Evolutionary conservation across 139 green algal genomes (phyloP), one percentile per base, ranked within the genome.

Genomic region (Eudorina sp.): DNA sequence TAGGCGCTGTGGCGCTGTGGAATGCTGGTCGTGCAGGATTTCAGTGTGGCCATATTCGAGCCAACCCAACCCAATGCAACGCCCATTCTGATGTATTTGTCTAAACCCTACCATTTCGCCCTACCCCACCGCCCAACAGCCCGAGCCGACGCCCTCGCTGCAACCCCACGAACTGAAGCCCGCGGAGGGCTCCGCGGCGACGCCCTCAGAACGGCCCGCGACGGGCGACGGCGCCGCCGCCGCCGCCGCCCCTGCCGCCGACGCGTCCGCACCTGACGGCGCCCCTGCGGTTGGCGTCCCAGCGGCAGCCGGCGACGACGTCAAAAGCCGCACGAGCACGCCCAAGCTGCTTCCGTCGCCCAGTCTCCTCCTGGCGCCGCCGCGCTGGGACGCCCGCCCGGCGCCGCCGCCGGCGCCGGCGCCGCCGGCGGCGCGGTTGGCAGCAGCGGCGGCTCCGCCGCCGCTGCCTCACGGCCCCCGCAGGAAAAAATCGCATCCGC

Each of bases 351-450:
- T 83, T 48, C 75, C 75, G 4, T 83, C 75, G 3, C 48, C 75
- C 51, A 83, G 75, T 34, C n/a, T 83, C n/a, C 48, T 83, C 34
- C 74, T 82, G 2, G 75, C 75, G 11, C 75, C 75, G 16, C 48
- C 75, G 31, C 31, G 51, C 1, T 83, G 75, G 75, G 75, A 51
- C 21, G 40, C 48, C 21, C 48, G 31, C 0, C 46, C 74, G 18
- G 27, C 45, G 25, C 23, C 73, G 4, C 3, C 45, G 27, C 13
- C 45, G 5, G 8, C 45, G 70, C 38, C 70, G 64, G 68, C 69
- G 69, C 13, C 36, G 34, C 36, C 69, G n/a, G n/a, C n/a, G n/a
- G n/a, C n/a, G n/a, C n/a, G n/a, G n/a, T n/a, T n/a, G n/a, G n/a
- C 74, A 23, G 27, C 45, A 40, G 43, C 73, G 4, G 21, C 45